phyloP scores from a whole-genome alignment of 352 stramenopile genomes.

The Phytophthora hybrid region DNA sequence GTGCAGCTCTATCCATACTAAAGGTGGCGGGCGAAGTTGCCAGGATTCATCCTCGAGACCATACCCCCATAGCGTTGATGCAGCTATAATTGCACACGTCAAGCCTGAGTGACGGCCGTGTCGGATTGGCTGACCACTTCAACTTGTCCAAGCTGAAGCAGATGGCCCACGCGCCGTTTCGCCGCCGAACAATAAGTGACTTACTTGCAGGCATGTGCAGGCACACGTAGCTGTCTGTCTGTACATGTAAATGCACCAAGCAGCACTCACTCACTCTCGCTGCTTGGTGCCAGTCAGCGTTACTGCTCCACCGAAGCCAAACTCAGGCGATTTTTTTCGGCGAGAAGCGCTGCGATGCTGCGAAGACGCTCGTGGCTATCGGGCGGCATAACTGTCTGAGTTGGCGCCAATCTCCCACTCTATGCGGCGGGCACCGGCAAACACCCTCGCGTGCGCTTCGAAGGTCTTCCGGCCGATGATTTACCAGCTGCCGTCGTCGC shows the following conservation, averaged over 20 bases:
- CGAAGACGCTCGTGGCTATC: neutral
- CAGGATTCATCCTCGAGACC: conserved; percentile 27
- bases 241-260: neutral
- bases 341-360: neutral
- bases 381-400: conserved; percentile 22
- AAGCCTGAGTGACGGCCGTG: neutral
- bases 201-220: neutral
- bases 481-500: conserved; percentile 20
- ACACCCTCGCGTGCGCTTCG: conserved; percentile 25
- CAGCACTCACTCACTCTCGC: neutral
- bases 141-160: conserved; percentile 18
- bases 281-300: neutral
- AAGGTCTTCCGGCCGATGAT: conserved; percentile 22
- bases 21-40: neutral
- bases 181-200: neutral
- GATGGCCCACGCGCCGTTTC: conserved; percentile 12
- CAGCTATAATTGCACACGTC: conserved; percentile 10
- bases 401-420: conserved; percentile 22
- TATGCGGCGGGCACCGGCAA: conserved; percentile 6
- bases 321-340: neutral
- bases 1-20: neutral
- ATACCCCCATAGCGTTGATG: neutral
- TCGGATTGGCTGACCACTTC: conserved; percentile 11
- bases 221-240: neutral
- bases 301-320: neutral